Conservation (phyloP, 495 filamentous ascomycete species). For the Aspergillus sclerotioniger region DNA sequence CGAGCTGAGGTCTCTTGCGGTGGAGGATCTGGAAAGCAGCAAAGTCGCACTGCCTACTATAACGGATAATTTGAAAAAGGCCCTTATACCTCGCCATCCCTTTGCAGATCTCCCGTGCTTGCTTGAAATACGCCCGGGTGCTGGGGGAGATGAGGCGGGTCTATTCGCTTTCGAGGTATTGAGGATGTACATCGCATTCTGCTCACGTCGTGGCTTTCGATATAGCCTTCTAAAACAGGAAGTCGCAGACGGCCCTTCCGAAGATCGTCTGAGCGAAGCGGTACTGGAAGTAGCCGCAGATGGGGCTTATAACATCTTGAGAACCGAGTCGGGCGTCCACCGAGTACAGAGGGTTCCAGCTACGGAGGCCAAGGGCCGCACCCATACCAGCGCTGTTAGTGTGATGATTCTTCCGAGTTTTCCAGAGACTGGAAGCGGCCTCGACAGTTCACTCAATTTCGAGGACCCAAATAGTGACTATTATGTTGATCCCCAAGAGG, state of each 20-base stretch:
- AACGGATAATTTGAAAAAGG: slow-evolving; percentile 62
- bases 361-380: slow-evolving; percentile 85
- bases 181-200: slow-evolving; percentile 85
- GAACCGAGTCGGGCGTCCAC: slow-evolving; percentile 90
- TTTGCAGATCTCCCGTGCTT: slow-evolving; percentile 92
- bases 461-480: slow-evolving; percentile 87
- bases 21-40: slow-evolving; percentile 72
- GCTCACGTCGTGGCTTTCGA: slow-evolving; percentile 60
- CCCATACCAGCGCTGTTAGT: slow-evolving; percentile 87
- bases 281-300: slow-evolving; percentile 77
- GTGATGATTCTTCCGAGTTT: slow-evolving; percentile 90
- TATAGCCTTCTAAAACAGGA: slow-evolving; percentile 56
- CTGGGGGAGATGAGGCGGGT: slow-evolving; percentile 88
- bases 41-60: slow-evolving; percentile 55
- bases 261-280: slow-evolving; percentile 72
- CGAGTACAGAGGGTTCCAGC: slow-evolving; percentile 89
- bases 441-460: slow-evolving; percentile 57
- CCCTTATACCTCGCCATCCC: slow-evolving; percentile 83
- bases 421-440: slow-evolving; percentile 51
- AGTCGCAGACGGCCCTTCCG: slow-evolving; percentile 52
- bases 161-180: slow-evolving; percentile 85
- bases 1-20: slow-evolving; percentile 66
- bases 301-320: slow-evolving; percentile 75
- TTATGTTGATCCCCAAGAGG: slow-evolving; percentile 83
- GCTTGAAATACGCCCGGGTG: slow-evolving; percentile 87